These are phyloP conservation scores for Exsudoporus floridanus DNA, from an alignment of 1,284 basidiomycete species.

Conservation along the genomic window DNA sequence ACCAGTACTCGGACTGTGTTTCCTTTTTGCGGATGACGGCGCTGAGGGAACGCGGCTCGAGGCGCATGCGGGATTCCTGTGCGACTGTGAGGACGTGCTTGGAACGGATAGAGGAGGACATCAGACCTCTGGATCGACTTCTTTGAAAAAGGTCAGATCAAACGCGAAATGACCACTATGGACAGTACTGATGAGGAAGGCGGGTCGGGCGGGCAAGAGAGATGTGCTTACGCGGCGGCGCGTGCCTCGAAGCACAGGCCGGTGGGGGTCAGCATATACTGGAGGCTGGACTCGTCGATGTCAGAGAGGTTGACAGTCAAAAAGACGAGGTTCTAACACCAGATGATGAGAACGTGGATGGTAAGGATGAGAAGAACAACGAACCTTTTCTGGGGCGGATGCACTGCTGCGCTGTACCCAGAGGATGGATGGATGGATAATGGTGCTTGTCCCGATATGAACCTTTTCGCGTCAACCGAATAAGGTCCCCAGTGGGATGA, in stretches of 20 bases:
- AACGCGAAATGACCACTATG: conserved; percentile 69
- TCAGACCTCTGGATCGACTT: conserved; percentile 74
- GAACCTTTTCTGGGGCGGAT: conserved; percentile 66
- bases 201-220: background rate
- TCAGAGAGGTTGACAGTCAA: conserved; percentile 85
- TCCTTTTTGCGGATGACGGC: conserved; percentile 82
- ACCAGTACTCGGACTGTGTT: conserved; percentile 78
- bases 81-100: conserved; percentile 8
- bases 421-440: no score
- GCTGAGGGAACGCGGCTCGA: conserved; percentile 66
- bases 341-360: conserved; percentile 3
- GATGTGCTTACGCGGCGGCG: conserved; percentile 61
- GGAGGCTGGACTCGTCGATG: conserved; percentile 60
- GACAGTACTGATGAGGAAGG: conserved; percentile 23
- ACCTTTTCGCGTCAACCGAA: no score
- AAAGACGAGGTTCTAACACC: conserved; percentile 75
- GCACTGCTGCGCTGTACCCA: conserved; percentile 89
- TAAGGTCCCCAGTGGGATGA: no score
- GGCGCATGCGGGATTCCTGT: conserved; percentile 63
- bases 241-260: conserved; percentile 70
- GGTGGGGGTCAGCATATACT: conserved; percentile 64
- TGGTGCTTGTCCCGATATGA: no score
- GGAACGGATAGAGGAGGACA: background rate
- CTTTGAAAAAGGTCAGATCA: conserved; percentile 68
- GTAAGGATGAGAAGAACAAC: background rate